Conservation (phyloP, 73 alveolate species). For the Paramecium caudatum region DNA sequence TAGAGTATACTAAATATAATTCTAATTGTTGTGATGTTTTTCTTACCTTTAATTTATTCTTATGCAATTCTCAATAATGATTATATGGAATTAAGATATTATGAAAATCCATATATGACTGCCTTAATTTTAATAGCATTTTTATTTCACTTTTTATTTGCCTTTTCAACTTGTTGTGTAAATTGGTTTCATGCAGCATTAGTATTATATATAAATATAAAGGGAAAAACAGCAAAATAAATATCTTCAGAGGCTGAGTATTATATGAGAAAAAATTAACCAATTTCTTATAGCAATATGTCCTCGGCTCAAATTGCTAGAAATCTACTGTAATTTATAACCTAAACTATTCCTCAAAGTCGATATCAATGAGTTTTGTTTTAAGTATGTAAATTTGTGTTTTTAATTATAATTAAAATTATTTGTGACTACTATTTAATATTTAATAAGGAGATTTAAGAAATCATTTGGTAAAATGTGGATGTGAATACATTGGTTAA, state of each 20-base stretch:
- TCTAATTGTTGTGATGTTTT: neutral
- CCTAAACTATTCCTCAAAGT: too few species aligned
- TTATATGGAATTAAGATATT: neutral
- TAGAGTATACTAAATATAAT: neutral
- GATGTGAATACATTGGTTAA: neutral
- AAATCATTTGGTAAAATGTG: neutral
- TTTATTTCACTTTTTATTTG: neutral
- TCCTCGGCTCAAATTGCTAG: too few species aligned
- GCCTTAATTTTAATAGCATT: neutral
- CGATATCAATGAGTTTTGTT: too few species aligned
- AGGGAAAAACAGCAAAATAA: constrained; percentile 46
- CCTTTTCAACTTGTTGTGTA: neutral
- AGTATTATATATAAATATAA: neutral
- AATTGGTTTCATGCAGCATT: neutral
- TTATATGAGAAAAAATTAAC: too few species aligned
- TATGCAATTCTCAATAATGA: neutral
- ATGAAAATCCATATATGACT: constrained; percentile 45
- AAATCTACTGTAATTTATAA: too few species aligned
- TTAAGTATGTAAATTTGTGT: too few species aligned
- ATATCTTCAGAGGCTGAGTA: neutral
- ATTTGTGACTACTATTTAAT: too few species aligned
- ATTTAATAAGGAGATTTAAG: neutral
- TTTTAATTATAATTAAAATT: too few species aligned
- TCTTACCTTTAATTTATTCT: neutral
- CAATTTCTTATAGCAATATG: too few species aligned